Conservation (phyloP, 805 yeast genomes). For the Starmera amethionina region DNA sequence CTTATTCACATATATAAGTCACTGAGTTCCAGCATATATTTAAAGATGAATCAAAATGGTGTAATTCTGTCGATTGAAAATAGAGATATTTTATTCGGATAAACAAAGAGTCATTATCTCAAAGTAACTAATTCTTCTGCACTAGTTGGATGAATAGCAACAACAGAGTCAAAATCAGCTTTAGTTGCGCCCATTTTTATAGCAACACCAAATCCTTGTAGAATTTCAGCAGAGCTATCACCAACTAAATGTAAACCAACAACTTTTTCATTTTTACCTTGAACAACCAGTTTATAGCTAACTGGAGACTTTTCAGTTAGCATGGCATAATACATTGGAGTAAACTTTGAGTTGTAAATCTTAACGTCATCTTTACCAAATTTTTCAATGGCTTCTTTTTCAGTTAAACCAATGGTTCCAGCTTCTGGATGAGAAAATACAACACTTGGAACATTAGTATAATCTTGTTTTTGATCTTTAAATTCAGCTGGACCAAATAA, state of each 20-base stretch:
- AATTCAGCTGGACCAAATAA: slow-evolving; percentile 72
- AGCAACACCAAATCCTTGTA: slow-evolving; percentile 98
- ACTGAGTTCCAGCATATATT: too few relatives aligned
- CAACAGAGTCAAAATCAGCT: slow-evolving; percentile 88
- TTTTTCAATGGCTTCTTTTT: slow-evolving; percentile 64
- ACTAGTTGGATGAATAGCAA: slow-evolving; percentile 97
- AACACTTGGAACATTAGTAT: slow-evolving; percentile 83
- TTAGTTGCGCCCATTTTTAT: slow-evolving; percentile 99
- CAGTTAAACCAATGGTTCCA: slow-evolving; percentile 84
- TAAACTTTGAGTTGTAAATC: slow-evolving; percentile 73
- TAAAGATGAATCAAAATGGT: too few relatives aligned
- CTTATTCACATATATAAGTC: too few relatives aligned
- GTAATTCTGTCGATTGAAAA: too few relatives aligned
- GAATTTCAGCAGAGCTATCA: slow-evolving; percentile 80
- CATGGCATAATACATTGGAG: slow-evolving; percentile 91
- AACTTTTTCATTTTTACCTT: slow-evolving; percentile 81
- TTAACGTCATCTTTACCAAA: slow-evolving; percentile 77
- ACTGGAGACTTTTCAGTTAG: slow-evolving; percentile 73
- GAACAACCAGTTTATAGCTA: slow-evolving; percentile 70
- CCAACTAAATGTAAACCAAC: slow-evolving; percentile 95
- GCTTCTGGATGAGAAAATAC: slow-evolving; percentile 98
- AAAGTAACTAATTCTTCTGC: slow-evolving; percentile 94
- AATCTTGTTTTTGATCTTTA: slow-evolving; percentile 75
- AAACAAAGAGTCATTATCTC: too few relatives aligned
- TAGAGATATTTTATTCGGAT: too few relatives aligned